Conservation (phyloP, 192 early-diverging fungal species). For the Coemansia sp. region DNA sequence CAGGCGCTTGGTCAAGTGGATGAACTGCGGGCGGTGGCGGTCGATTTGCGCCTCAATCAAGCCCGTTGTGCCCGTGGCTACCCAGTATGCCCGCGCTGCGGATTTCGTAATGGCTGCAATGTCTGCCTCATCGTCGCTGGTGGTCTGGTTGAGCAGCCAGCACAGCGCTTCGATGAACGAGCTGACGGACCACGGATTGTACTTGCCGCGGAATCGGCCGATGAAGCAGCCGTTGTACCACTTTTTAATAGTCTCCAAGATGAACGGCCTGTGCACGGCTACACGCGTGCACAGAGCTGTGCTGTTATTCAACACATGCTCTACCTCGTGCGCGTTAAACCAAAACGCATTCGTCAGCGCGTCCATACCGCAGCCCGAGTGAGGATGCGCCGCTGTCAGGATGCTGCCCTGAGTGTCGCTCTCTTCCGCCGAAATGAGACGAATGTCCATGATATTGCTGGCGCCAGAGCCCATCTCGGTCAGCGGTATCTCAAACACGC, state of each 20-base stretch:
- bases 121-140: background rate
- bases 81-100: constrained; percentile 20
- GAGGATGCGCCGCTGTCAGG: constrained; percentile 9
- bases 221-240: constrained; percentile 21
- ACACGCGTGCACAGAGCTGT: background rate
- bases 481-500: constrained; percentile 40
- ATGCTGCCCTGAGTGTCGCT: constrained; percentile 26
- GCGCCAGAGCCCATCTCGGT: constrained; percentile 38
- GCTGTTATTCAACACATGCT: constrained; percentile 30
- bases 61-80: constrained; percentile 16
- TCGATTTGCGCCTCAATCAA: constrained; percentile 20
- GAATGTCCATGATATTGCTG: constrained; percentile 38
- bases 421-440: constrained; percentile 23
- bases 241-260: constrained; percentile 3
- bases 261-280: constrained; percentile 1
- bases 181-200: constrained; percentile 46
- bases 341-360: constrained; percentile 27
- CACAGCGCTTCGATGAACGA: constrained; percentile 30
- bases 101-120: constrained; percentile 1
- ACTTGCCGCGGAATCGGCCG: constrained; percentile 24
- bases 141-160: constrained; percentile 2
- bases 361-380: constrained; percentile 26
- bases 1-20: constrained; percentile 5
- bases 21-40: constrained; percentile 11
- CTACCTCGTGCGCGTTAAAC: constrained; percentile 32